phyloP scores from a whole-genome alignment of 1,284 basidiomycete genomes.

The Cutaneotrichosporon sp. region DNA sequence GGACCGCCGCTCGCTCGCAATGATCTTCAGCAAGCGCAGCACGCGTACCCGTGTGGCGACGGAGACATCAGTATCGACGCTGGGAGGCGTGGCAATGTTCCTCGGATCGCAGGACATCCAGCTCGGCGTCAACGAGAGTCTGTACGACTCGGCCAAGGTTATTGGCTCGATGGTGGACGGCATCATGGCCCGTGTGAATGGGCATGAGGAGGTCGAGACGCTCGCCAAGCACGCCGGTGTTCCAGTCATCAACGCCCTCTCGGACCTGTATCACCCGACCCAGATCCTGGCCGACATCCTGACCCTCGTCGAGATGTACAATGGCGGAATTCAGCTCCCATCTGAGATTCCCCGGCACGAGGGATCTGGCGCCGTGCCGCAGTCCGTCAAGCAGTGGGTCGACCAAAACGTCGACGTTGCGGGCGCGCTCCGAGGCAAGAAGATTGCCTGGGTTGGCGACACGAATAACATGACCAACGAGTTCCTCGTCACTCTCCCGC shows the following conservation, averaged over 20 bases:
- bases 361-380: no score
- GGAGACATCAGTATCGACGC: constrained; percentile 69
- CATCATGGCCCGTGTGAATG: constrained; percentile 92
- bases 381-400: background rate
- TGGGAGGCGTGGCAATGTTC: constrained; percentile 89
- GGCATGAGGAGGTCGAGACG: constrained; percentile 87
- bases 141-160: constrained; percentile 75
- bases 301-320: constrained; percentile 69
- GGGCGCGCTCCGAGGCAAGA: constrained; percentile 54
- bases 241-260: constrained; percentile 92
- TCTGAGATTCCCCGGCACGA: no score
- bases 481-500: constrained; percentile 90
- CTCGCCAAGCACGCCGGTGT: constrained; percentile 82
- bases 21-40: constrained; percentile 88
- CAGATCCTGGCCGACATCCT: constrained; percentile 91
- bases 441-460: constrained; percentile 90
- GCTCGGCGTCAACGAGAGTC: constrained; percentile 88
- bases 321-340: constrained; percentile 3
- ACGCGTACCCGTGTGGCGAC: constrained; percentile 86
- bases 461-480: constrained; percentile 95
- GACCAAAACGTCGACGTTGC: constrained; percentile 26
- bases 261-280: constrained; percentile 92
- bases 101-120: constrained; percentile 90
- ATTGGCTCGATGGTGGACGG: constrained; percentile 94
- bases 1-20: constrained; percentile 73